Evolutionary conservation across 2,329 filamentous ascomycete species (phyloP).

Genomic region (Trichoderma breve): DNA sequence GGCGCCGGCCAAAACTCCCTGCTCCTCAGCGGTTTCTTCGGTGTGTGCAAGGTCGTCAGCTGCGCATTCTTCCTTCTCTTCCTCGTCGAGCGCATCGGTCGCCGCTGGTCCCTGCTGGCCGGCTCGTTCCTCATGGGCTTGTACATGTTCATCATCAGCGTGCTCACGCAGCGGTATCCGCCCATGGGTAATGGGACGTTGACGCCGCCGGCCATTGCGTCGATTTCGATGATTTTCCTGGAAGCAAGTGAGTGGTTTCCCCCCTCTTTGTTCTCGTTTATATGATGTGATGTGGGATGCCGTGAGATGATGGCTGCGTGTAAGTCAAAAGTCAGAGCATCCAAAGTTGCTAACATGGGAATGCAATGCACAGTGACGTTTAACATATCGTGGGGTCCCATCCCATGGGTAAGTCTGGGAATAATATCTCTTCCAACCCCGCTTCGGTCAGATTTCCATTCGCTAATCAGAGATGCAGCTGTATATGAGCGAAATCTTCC

Average conservation of each 20-base stretch:
- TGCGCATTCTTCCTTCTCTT: slow-evolving; percentile 47
- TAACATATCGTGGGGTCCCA: slow-evolving; percentile 16
- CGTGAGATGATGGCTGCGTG: background rate
- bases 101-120: slow-evolving; percentile 46
- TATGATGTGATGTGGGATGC: background rate
- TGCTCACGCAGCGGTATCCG: slow-evolving; percentile 47
- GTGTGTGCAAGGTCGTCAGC: slow-evolving; percentile 50
- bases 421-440: background rate
- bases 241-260: slow-evolving; percentile 39
- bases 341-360: background rate
- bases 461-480: slow-evolving; percentile 26
- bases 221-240: slow-evolving; percentile 50
- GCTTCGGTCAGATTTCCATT: background rate
- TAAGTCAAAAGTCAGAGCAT: background rate
- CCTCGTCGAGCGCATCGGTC: slow-evolving; percentile 49
- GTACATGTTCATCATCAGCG: slow-evolving; percentile 52
- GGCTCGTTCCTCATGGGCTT: slow-evolving; percentile 50
- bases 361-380: slow-evolving; percentile 39
- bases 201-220: slow-evolving; percentile 43
- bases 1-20: slow-evolving; percentile 47
- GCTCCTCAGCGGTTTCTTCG: slow-evolving; percentile 53
- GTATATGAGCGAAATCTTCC: slow-evolving; percentile 51
- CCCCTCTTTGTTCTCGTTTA: background rate
- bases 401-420: slow-evolving; percentile 29
- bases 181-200: slow-evolving; percentile 32